Evolutionary conservation across 768 basidiomycete genomes (phyloP).

Genomic region (Tubosaeta brunneosetosa): DNA sequence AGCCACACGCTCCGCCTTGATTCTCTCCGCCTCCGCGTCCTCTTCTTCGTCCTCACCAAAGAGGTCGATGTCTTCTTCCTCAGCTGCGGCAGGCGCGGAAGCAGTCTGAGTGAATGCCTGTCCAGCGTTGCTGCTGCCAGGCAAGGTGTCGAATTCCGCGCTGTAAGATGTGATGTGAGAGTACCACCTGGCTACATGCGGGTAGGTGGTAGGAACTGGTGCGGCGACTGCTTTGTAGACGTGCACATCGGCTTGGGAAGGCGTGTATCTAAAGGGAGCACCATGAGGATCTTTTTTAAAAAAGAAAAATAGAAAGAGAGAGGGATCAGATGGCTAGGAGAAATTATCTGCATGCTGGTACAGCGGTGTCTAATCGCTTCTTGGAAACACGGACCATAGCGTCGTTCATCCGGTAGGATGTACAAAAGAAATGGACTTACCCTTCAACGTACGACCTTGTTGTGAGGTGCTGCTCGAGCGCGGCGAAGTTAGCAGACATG

Average conservation of each 20-base stretch:
- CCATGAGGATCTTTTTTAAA: neutral
- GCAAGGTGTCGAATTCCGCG: constrained; percentile 69
- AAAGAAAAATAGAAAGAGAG: neutral
- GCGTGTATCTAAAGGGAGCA: constrained; percentile 59
- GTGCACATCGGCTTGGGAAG: constrained; percentile 91
- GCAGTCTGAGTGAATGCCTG: constrained; percentile 61
- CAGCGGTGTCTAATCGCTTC: constrained; percentile 92
- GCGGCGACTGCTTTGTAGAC: constrained; percentile 79
- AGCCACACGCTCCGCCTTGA: constrained; percentile 91
- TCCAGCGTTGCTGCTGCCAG: constrained; percentile 82
- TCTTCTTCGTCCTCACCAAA: constrained; percentile 83
- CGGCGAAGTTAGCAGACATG: constrained; percentile 65
- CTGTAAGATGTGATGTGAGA: constrained; percentile 87
- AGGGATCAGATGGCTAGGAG: constrained; percentile 69
- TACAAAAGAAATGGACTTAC: constrained; percentile 46
- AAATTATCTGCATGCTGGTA: constrained; percentile 65
- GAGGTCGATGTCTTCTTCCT: constrained; percentile 76
- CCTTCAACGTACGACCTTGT: constrained; percentile 89
- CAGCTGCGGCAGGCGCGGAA: constrained; percentile 36
- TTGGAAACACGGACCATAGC: constrained; percentile 99
- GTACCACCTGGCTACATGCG: constrained; percentile 88
- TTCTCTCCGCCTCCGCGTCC: constrained; percentile 76
- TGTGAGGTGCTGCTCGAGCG: constrained; percentile 84
- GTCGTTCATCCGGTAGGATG: constrained; percentile 54
- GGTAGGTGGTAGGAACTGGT: constrained; percentile 60